Conservation (phyloP, 371 early-diverging fungal species). For the Mortierella sp. region DNA sequence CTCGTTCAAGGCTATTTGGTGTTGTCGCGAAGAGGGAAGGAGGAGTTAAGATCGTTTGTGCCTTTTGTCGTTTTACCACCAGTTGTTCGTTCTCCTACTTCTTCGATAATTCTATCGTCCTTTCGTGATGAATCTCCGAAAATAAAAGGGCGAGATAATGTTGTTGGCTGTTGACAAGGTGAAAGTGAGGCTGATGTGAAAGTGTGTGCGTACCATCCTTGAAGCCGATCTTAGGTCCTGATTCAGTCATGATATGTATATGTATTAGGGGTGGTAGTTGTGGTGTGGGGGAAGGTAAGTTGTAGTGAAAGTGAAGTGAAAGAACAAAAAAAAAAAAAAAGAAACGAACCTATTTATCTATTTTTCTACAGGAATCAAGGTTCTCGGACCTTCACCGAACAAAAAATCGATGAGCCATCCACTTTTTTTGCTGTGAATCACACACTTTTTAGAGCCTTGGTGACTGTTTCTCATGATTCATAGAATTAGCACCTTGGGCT, state of each 20-base stretch:
- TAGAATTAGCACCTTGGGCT: background rate
- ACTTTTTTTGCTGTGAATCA: slow-evolving; percentile 1
- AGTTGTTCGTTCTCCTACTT: background rate
- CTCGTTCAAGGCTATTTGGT: slow-evolving; percentile 81
- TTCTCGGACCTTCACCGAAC: slow-evolving; percentile 1
- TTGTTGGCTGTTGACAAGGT: background rate
- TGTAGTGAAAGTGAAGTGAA: background rate
- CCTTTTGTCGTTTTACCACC: background rate
- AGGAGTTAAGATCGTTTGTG: slow-evolving; percentile 5
- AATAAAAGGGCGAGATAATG: background rate
- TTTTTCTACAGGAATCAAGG: background rate
- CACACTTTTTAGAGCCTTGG: background rate
- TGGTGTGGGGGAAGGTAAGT: background rate
- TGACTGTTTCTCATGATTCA: slow-evolving; percentile 15
- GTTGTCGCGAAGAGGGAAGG: background rate
- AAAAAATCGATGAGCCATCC: background rate
- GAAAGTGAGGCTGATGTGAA: background rate
- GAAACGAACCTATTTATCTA: background rate
- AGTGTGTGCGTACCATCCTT: slow-evolving; percentile 59
- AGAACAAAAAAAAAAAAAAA: background rate
- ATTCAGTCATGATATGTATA: slow-evolving; percentile 15
- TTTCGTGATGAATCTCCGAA: background rate
- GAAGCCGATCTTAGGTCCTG: slow-evolving; percentile 59
- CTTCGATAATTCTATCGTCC: background rate
- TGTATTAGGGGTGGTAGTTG: background rate